Evolutionary conservation across 2,329 filamentous ascomycete genomes (phyloP).

Genomic region (Pseudogymnoascus pannorum): DNA sequence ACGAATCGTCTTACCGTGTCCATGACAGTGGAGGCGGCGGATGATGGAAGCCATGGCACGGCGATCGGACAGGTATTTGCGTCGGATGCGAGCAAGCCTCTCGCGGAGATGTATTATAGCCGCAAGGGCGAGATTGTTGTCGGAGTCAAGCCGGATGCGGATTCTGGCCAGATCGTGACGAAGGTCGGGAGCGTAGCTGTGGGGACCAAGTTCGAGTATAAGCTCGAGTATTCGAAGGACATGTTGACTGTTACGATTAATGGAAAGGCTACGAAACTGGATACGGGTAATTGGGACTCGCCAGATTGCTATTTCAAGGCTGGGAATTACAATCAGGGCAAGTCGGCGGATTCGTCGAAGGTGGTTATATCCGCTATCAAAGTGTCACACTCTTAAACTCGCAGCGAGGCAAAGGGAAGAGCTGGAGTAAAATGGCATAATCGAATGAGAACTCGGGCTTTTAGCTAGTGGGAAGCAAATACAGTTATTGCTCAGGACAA

Average conservation of each 20-base stretch:
- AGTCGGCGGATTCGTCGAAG: conserved; percentile 7
- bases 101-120: conserved; percentile 27
- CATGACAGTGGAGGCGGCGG: background rate
- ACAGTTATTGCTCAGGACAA: background rate
- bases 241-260: conserved; percentile 21
- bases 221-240: conserved; percentile 24
- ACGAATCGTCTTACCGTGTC: conserved; percentile 3
- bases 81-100: conserved; percentile 23
- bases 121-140: conserved; percentile 21
- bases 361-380: conserved; percentile 1
- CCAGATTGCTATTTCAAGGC: conserved; percentile 6
- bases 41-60: conserved; percentile 6
- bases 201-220: conserved; percentile 25
- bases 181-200: conserved; percentile 22
- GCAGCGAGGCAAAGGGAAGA: background rate
- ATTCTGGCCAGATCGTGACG: conserved; percentile 22
- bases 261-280: conserved; percentile 12
- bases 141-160: conserved; percentile 24
- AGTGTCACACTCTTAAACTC: conserved; percentile 1
- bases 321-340: conserved; percentile 9
- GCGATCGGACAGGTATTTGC: conserved; percentile 11
- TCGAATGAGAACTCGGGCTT: background rate
- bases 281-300: conserved; percentile 6
- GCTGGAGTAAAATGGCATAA: background rate
- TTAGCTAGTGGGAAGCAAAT: background rate